phyloP scores from a whole-genome alignment of 306 rosid genomes.

The Hippophae gyantsensis region DNA sequence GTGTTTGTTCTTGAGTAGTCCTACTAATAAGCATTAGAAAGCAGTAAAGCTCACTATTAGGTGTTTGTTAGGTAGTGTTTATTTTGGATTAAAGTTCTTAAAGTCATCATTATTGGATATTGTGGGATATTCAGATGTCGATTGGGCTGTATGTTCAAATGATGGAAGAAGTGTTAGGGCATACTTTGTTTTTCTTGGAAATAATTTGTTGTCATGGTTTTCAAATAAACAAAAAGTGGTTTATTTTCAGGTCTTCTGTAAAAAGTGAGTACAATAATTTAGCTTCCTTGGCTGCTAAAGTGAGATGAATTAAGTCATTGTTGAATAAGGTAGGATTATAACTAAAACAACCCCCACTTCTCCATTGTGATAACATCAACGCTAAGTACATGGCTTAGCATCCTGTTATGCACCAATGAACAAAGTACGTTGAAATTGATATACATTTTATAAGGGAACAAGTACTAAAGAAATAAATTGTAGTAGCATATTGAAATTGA shows the following conservation, averaged over 20 bases:
- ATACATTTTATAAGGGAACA: background rate
- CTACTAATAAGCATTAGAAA: no score
- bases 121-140: background rate
- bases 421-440: background rate
- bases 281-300: background rate
- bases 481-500: no score
- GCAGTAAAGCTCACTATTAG: no score
- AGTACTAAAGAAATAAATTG: no score
- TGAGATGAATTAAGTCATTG: background rate
- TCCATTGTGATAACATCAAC: no score
- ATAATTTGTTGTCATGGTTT: background rate
- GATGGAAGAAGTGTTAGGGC: background rate
- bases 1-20: no score
- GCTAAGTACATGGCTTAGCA: background rate
- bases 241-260: no score
- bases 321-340: background rate
- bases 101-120: no score
- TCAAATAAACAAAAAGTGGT: background rate
- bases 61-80: background rate
- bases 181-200: background rate
- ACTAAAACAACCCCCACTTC: background rate
- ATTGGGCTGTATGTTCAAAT: background rate
- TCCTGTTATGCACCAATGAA: background rate
- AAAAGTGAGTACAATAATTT: background rate
- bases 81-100: background rate